Conservation (phyloP, 352 stramenopile species). For the Globisporangium radiosum region DNA sequence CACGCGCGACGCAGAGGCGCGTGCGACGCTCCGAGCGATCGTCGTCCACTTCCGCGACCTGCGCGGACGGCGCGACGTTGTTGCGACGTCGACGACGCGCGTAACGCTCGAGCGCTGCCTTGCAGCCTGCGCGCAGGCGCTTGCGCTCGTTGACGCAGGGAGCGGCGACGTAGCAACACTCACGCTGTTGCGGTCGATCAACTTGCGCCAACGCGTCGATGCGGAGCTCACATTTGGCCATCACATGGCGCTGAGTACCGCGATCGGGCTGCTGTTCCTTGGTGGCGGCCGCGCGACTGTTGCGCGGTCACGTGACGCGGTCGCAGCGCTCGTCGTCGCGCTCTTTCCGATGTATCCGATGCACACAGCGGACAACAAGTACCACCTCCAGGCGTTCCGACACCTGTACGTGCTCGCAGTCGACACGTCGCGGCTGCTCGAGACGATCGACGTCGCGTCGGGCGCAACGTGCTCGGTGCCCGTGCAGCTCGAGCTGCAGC, state of each 20-base stretch:
- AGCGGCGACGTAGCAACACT: slow-evolving; percentile 93
- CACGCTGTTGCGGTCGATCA: slow-evolving; percentile 85
- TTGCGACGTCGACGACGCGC: slow-evolving; percentile 62
- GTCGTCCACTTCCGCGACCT: slow-evolving; percentile 77
- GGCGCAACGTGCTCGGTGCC: slow-evolving; percentile 36
- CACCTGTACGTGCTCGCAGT: slow-evolving; percentile 90
- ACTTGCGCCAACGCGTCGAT: slow-evolving; percentile 71
- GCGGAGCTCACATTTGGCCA: slow-evolving; percentile 90
- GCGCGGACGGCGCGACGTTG: slow-evolving; percentile 40
- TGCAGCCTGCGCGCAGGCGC: slow-evolving; percentile 81
- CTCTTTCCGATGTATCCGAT: slow-evolving; percentile 93
- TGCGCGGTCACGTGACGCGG: slow-evolving; percentile 80
- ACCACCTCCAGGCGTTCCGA: slow-evolving; percentile 80
- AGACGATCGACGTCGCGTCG: slow-evolving; percentile 72
- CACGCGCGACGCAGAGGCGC: slow-evolving; percentile 54
- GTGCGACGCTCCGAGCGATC: slow-evolving; percentile 52
- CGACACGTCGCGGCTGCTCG: slow-evolving; percentile 59
- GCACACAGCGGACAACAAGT: slow-evolving; percentile 93
- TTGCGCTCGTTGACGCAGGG: slow-evolving; percentile 95
- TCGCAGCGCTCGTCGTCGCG: slow-evolving; percentile 92
- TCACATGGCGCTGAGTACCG: slow-evolving; percentile 92
- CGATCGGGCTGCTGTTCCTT: slow-evolving; percentile 96
- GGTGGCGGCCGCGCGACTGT: slow-evolving; percentile 92
- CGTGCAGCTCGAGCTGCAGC: slow-evolving; percentile 36
- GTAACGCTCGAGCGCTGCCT: slow-evolving; percentile 93